Evolutionary conservation across 2,329 filamentous ascomycete genomes (phyloP).

Genomic region (Arthrobotrys conoides): DNA sequence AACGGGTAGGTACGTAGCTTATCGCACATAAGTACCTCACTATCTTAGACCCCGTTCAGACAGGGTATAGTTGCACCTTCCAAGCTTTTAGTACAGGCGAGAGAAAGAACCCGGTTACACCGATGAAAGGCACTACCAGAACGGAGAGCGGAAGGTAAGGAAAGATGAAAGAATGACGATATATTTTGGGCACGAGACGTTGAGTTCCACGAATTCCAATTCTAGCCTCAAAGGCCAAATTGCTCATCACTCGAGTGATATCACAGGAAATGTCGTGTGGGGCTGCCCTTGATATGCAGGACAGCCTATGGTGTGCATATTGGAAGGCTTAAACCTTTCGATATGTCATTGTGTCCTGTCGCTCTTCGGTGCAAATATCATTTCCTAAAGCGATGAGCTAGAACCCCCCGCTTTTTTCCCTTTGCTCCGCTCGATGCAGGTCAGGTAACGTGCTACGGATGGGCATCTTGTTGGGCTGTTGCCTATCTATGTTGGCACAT

Average conservation of each 20-base stretch:
- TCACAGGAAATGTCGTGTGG: constrained; percentile 41
- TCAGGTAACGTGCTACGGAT: neutral
- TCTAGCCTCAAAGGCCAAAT: neutral
- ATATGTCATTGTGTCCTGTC: constrained; percentile 36
- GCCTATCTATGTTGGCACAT: constrained; percentile 34
- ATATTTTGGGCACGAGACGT: constrained; percentile 47
- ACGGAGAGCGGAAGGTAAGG: neutral
- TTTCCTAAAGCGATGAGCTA: constrained; percentile 2
- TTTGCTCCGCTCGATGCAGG: constrained; percentile 4
- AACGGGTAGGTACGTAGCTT: constrained; percentile 49
- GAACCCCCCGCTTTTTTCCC: constrained; percentile 15
- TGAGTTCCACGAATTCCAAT: constrained; percentile 22
- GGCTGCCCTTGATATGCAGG: constrained; percentile 41
- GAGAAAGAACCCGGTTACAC: constrained; percentile 51
- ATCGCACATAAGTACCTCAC: constrained; percentile 54
- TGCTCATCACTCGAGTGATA: constrained; percentile 26
- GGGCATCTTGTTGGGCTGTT: constrained; percentile 10
- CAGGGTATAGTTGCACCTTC: constrained; percentile 49
- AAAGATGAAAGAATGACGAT: constrained; percentile 3
- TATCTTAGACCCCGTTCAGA: constrained; percentile 43
- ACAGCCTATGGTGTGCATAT: constrained; percentile 25
- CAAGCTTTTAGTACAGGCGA: constrained; percentile 33
- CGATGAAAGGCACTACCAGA: neutral
- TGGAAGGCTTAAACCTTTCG: constrained; percentile 26
- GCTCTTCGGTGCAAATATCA: constrained; percentile 35